Evolutionary conservation across 2,329 filamentous ascomycete species (phyloP).

Genomic region (Parascedosporium putredinis): DNA sequence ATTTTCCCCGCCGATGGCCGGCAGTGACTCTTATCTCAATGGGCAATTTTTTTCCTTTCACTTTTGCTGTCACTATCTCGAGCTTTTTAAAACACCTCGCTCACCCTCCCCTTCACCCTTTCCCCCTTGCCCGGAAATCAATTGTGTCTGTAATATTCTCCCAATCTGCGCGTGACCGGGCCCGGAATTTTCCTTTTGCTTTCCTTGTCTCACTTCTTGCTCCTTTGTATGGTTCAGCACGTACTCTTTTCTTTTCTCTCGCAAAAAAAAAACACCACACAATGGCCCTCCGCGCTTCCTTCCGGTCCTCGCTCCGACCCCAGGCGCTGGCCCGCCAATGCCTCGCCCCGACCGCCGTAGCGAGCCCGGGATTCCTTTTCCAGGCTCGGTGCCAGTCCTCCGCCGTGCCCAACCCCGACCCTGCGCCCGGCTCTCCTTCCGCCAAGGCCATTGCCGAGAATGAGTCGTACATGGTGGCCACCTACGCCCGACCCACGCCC

Average conservation of each 20-base stretch:
- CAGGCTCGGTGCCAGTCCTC: slow-evolving; percentile 21
- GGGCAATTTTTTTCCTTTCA: not conserved
- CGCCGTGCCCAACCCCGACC: slow-evolving; percentile 57
- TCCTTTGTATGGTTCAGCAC: too few species aligned
- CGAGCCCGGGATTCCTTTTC: slow-evolving; percentile 25
- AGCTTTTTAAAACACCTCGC: not conserved
- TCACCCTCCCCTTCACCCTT: not conserved
- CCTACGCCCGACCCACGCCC: slow-evolving; percentile 80
- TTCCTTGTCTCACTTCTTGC: not conserved
- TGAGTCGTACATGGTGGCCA: slow-evolving; percentile 86
- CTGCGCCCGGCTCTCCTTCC: slow-evolving; percentile 62
- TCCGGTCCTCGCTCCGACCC: slow-evolving; percentile 28
- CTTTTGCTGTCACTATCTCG: not conserved
- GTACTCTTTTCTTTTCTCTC: too few species aligned
- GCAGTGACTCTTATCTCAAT: not conserved
- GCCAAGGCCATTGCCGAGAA: slow-evolving; percentile 64
- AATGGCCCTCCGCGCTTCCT: slow-evolving; percentile 30
- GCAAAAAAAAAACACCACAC: too few species aligned
- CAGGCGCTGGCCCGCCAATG: slow-evolving; percentile 21
- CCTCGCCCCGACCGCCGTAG: slow-evolving; percentile 19
- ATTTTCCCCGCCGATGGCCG: not conserved
- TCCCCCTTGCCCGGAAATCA: not conserved
- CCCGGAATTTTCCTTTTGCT: too few species aligned
- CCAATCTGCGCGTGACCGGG: too few species aligned
- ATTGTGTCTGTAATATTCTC: not conserved